Evolutionary conservation across 2,329 filamentous ascomycete genomes (phyloP).

Genomic region (Arthrobotrys sinensis): DNA sequence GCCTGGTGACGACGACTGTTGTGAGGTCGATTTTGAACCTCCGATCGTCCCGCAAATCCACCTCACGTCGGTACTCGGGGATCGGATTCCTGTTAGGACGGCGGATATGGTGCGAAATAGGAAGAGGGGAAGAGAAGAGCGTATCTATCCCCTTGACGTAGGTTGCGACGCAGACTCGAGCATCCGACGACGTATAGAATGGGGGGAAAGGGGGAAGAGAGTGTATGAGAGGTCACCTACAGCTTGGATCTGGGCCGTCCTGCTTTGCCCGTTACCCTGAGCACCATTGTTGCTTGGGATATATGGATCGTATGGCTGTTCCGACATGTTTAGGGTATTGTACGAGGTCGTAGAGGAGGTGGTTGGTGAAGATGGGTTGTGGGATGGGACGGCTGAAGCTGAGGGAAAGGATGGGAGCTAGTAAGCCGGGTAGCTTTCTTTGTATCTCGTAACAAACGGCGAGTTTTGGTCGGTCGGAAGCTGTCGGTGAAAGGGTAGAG

Average conservation of each 20-base stretch:
- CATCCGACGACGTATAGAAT: background rate
- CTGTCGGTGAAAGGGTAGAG: constrained; percentile 3
- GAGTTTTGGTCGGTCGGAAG: constrained; percentile 68
- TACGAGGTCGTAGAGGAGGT: constrained; percentile 10
- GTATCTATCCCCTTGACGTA: background rate
- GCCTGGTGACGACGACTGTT: background rate
- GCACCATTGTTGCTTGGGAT: constrained; percentile 78
- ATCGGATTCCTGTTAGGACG: background rate
- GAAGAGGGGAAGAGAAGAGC: background rate
- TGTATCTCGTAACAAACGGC: constrained; percentile 73
- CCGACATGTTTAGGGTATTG: constrained; percentile 62
- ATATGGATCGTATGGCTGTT: constrained; percentile 86
- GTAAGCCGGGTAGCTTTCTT: constrained; percentile 62
- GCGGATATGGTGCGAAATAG: background rate
- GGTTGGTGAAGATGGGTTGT: background rate
- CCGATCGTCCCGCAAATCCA: constrained; percentile 3
- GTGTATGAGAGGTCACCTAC: constrained; percentile 74
- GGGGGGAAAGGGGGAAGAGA: background rate
- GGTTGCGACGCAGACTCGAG: background rate
- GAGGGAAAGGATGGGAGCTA: constrained; percentile 8
- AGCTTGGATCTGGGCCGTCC: constrained; percentile 83
- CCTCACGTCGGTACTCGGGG: background rate
- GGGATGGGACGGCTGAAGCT: constrained; percentile 25
- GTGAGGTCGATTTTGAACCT: constrained; percentile 21
- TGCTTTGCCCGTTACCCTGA: constrained; percentile 75